Percentiles rank a stretch among this genome's conserved stretches.
phyloP scores from a whole-genome alignment of 208 protist genomes.

The Leishmania aethiopica region DNA sequence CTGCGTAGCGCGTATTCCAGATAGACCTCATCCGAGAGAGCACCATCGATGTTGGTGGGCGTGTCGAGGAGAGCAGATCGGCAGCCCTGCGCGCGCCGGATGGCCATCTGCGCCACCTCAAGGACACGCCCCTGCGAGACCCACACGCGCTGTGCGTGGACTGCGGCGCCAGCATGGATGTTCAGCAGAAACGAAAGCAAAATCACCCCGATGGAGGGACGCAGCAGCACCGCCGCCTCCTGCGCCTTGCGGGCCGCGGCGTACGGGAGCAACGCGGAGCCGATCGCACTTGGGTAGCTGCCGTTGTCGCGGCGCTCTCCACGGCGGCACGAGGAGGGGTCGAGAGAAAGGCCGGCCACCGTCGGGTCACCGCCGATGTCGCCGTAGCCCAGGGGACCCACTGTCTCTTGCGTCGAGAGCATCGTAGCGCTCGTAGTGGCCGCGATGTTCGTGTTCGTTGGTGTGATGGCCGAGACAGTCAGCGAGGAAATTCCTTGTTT shows the following conservation, averaged over 20 bases:
- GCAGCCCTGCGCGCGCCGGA: slow-evolving; percentile 40
- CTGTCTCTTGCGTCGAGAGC: slow-evolving; percentile 12
- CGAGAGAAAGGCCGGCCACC: neutral
- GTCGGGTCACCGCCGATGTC: neutral
- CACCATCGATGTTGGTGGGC: slow-evolving; percentile 56
- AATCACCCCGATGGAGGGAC: slow-evolving; percentile 54
- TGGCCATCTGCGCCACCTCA: slow-evolving; percentile 26
- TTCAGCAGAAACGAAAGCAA: slow-evolving; percentile 59
- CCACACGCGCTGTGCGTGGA: slow-evolving; percentile 37
- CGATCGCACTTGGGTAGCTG: neutral
- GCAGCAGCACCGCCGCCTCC: slow-evolving; percentile 45
- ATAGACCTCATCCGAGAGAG: slow-evolving; percentile 84
- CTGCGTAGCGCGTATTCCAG: slow-evolving; percentile 53
- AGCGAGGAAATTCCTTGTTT: slow-evolving; percentile 6
- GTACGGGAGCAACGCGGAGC: slow-evolving; percentile 35
- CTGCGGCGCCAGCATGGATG: slow-evolving; percentile 30
- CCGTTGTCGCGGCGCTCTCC: neutral
- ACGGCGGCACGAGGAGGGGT: neutral
- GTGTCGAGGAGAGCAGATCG: slow-evolving; percentile 65
- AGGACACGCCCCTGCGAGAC: slow-evolving; percentile 29
- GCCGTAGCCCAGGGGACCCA: neutral
- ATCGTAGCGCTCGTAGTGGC: slow-evolving; percentile 14
- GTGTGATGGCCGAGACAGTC: slow-evolving; percentile 27
- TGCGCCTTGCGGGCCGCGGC: slow-evolving; percentile 27
- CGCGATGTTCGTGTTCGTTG: slow-evolving; percentile 8